Evolutionary conservation across 768 basidiomycete species (phyloP).

Genomic region (Pisolithus microcarpus): DNA sequence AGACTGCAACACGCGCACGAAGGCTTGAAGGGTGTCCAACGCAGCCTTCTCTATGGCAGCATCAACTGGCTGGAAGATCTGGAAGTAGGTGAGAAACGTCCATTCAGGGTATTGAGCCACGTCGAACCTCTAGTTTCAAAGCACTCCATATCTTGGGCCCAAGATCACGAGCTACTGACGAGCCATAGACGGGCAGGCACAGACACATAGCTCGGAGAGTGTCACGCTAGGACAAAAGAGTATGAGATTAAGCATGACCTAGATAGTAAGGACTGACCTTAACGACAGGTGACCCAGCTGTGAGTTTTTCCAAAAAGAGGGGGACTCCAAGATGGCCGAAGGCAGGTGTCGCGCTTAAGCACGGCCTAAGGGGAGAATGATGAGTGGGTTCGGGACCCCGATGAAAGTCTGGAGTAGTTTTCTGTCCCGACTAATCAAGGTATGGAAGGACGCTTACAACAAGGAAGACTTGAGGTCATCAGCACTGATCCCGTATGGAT

Average conservation of each 20-base stretch:
- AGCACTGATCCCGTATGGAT: conserved; percentile 86
- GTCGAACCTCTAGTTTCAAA: conserved; percentile 75
- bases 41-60: conserved; percentile 65
- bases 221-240: conserved; percentile 57
- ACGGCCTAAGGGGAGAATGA: conserved; percentile 37
- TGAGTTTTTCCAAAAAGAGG: conserved; percentile 87
- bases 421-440: not conserved
- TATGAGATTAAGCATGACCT: not conserved
- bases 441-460: conserved; percentile 36
- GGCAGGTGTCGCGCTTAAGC: conserved; percentile 68
- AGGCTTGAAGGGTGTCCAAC: conserved; percentile 57
- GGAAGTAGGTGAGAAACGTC: not conserved
- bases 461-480: conserved; percentile 77
- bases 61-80: conserved; percentile 95
- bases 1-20: conserved; percentile 70
- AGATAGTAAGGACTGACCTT: conserved; percentile 48
- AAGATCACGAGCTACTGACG: conserved; percentile 47
- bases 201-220: conserved; percentile 68
- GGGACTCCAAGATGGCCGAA: conserved; percentile 84
- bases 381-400: not conserved
- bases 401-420: too few relatives aligned
- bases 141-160: conserved; percentile 85
- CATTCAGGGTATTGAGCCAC: not conserved
- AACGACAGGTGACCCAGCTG: conserved; percentile 68
- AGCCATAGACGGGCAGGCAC: conserved; percentile 84